Conservation (phyloP, 441 rosid species). For the Brassica balearica region DNA sequence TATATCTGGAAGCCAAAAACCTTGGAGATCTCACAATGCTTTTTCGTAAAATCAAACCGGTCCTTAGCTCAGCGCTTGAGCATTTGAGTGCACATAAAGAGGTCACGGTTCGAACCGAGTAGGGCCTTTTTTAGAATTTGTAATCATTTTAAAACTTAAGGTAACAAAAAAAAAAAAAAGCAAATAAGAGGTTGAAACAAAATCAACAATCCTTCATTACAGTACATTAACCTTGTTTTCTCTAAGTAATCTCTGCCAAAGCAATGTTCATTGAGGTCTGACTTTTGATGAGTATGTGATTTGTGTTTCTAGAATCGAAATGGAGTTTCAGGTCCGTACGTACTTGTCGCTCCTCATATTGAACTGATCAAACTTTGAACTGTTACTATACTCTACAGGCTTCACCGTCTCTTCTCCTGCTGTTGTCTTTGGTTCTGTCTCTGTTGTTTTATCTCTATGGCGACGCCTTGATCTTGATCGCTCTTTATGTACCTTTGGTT, state of each 20-base stretch:
- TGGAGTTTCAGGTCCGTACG: slow-evolving; percentile 58
- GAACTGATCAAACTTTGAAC: slow-evolving; percentile 1
- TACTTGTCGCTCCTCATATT: slow-evolving; percentile 68
- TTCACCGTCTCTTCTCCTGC: slow-evolving; percentile 49
- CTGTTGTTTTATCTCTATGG: slow-evolving; percentile 31
- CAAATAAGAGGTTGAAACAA: background rate
- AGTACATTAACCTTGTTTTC: slow-evolving; percentile 15
- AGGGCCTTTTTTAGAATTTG: background rate
- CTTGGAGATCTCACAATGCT: background rate
- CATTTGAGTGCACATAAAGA: slow-evolving; percentile 90
- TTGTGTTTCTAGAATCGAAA: slow-evolving; percentile 55
- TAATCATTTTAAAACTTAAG: background rate
- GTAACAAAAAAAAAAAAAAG: background rate
- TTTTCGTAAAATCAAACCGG: slow-evolving; percentile 42
- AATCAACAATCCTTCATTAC: slow-evolving; percentile 27
- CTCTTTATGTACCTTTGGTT: slow-evolving; percentile 77
- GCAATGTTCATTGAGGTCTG: background rate
- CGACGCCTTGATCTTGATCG: slow-evolving; percentile 38
- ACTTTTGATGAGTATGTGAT: slow-evolving; percentile 6
- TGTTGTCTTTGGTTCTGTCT: slow-evolving; percentile 56
- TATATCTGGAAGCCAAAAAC: background rate
- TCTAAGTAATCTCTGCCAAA: background rate
- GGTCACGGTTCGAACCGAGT: slow-evolving; percentile 64
- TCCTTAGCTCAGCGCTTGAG: slow-evolving; percentile 93
- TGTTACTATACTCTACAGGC: slow-evolving; percentile 50